Conservation (phyloP, 805 yeast genomes). For the Candida suzukii region DNA sequence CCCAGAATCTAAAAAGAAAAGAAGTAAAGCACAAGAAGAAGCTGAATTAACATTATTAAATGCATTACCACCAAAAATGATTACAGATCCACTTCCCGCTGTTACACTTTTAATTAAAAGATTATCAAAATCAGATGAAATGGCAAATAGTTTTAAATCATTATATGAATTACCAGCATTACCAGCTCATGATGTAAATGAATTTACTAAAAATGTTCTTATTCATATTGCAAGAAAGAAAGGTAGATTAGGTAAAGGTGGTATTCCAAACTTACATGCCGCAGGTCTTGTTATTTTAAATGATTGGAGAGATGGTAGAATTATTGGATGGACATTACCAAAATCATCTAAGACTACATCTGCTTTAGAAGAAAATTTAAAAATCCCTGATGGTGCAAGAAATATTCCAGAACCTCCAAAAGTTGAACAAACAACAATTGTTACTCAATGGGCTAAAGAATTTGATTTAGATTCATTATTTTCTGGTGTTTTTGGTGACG, state of each 20-base stretch:
- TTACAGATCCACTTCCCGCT: conserved; percentile 79
- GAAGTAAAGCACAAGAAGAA: conserved; percentile 56
- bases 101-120: conserved; percentile 70
- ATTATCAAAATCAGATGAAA: conserved; percentile 62
- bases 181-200: conserved; percentile 63
- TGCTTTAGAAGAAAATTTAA: conserved; percentile 34
- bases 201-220: conserved; percentile 76
- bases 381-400: conserved; percentile 25
- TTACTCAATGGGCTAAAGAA: conserved; percentile 87
- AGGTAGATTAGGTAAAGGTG: conserved; percentile 90
- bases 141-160: conserved; percentile 68
- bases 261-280: conserved; percentile 80
- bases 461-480: conserved; percentile 86
- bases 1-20: conserved; percentile 44
- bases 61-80: conserved; percentile 83
- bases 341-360: conserved; percentile 31
- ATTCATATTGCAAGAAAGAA: conserved; percentile 89
- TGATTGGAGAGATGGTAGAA: conserved; percentile 97
- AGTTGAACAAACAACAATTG: conserved; percentile 69
- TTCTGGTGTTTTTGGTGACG: conserved; percentile 27
- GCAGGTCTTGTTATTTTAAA: conserved; percentile 79
- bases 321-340: conserved; percentile 86
- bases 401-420: conserved; percentile 33
- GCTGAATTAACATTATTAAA: conserved; percentile 86
- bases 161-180: conserved; percentile 78